Evolutionary conservation across 1,284 basidiomycete species (phyloP).

Genomic region (Trichosporon faecale): DNA sequence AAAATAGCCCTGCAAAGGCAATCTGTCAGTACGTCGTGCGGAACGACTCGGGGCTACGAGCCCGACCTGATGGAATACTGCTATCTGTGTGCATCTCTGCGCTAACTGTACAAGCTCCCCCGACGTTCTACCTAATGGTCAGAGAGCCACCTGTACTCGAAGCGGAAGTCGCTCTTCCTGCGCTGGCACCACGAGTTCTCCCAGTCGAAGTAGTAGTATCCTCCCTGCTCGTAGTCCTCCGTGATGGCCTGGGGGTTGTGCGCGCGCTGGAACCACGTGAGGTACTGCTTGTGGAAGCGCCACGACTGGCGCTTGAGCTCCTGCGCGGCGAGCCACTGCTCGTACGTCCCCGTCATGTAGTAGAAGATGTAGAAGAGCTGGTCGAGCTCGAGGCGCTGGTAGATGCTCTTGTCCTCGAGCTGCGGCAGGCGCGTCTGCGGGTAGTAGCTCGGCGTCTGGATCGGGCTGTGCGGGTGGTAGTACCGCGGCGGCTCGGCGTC

Average conservation of each 20-base stretch:
- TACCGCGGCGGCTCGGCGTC: conserved; percentile 98
- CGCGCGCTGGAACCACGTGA: conserved; percentile 99
- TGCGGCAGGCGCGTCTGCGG: conserved; percentile 81
- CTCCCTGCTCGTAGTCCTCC: conserved; percentile 98
- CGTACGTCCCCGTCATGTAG: conserved; percentile 93
- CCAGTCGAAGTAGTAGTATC: conserved; percentile 97
- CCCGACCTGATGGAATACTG: neutral
- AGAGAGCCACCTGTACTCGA: conserved; percentile 56
- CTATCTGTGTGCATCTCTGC: conserved; percentile 10
- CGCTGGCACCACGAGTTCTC: conserved; percentile 97
- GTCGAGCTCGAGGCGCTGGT: conserved; percentile 91
- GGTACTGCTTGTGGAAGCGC: conserved; percentile 99
- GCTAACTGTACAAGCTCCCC: conserved; percentile 3
- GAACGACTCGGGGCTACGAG: too few relatives aligned
- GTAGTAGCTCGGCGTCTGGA: conserved; percentile 89
- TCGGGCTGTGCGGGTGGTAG: conserved; percentile 91
- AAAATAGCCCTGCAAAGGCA: neutral
- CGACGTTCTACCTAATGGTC: conserved; percentile 4
- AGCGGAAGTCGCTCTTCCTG: conserved; percentile 97
- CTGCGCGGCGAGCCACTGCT: conserved; percentile 95
- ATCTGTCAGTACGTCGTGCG: too few relatives aligned
- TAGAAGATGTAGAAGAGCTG: conserved; percentile 99
- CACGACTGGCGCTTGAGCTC: conserved; percentile 97
- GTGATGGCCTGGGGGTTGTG: conserved; percentile 99
- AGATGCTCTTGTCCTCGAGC: conserved; percentile 80